Evolutionary conservation across 306 rosid genomes (phyloP).

Genomic region (Aeschynomene evenia): DNA sequence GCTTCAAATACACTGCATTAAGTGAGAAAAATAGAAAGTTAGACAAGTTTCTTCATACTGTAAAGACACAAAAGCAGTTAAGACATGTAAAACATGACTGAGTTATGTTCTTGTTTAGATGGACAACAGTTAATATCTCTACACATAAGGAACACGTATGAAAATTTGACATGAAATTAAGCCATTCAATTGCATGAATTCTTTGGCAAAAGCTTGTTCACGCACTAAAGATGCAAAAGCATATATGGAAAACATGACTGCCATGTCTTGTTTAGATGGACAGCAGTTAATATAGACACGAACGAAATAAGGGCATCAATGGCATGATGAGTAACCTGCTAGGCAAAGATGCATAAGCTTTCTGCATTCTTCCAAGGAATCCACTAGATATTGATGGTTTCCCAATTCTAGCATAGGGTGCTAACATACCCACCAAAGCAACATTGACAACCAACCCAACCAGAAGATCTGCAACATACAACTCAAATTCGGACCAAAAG

Average conservation of each 20-base stretch:
- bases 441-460: conserved; percentile 82
- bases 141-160: neutral
- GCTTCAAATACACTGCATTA: conserved; percentile 89
- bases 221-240: conserved; percentile 7
- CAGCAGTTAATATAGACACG: neutral
- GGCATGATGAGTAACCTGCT: conserved; percentile 70
- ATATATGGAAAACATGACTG: conserved; percentile 2
- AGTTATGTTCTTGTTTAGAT: neutral
- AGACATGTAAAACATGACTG: neutral
- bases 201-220: conserved; percentile 16
- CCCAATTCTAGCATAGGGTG: conserved; percentile 91
- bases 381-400: conserved; percentile 67
- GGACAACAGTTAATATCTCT: neutral
- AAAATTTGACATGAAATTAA: conserved; percentile 4
- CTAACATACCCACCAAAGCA: conserved; percentile 91
- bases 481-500: conserved; percentile 91
- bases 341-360: conserved; percentile 75
- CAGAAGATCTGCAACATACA: conserved; percentile 90
- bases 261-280: conserved; percentile 2
- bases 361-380: conserved; percentile 64
- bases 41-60: conserved; percentile 8
- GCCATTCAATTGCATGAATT: conserved; percentile 11
- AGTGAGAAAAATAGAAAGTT: conserved; percentile 23
- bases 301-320: neutral
- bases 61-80: conserved; percentile 20